Evolutionary conservation across 768 basidiomycete genomes (phyloP).

Genomic region (Coprinopsis marcescibilis): DNA sequence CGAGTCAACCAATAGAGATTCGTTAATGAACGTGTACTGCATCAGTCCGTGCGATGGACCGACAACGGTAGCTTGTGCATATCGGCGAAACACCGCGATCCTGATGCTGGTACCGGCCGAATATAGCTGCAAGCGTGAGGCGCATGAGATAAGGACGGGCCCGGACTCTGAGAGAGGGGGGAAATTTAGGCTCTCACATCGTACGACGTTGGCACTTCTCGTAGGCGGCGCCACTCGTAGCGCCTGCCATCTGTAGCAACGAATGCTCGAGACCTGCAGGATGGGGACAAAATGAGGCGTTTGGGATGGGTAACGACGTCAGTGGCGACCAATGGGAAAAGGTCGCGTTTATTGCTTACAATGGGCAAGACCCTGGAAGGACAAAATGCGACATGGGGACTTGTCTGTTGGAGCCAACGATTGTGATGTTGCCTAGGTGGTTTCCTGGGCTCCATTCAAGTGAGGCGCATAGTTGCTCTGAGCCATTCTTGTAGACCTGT

Average conservation of each 20-base stretch:
- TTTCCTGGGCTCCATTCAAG: constrained; percentile 50
- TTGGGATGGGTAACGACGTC: no score
- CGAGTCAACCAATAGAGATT: constrained; percentile 54
- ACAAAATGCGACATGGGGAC: constrained; percentile 62
- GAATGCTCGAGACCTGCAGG: constrained; percentile 55
- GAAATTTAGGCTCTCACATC: constrained; percentile 41
- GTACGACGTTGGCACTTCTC: constrained; percentile 45
- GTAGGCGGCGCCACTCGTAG: constrained; percentile 62
- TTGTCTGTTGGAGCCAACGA: constrained; percentile 39
- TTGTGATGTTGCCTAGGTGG: constrained; percentile 48
- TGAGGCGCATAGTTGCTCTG: constrained; percentile 38
- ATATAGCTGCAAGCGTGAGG: constrained; percentile 33
- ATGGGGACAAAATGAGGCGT: constrained; percentile 8
- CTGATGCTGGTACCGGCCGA: constrained; percentile 40
- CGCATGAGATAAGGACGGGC: constrained; percentile 9
- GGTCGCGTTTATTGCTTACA: constrained; percentile 31
- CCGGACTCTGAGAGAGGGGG: neutral
- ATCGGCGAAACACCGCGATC: constrained; percentile 56
- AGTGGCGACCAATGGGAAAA: constrained; percentile 1
- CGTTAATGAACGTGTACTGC: constrained; percentile 58
- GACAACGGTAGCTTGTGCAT: constrained; percentile 46
- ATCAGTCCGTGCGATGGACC: constrained; percentile 61
- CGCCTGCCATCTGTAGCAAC: constrained; percentile 47
- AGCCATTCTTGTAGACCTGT: constrained; percentile 42
- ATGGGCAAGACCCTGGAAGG: constrained; percentile 41